phyloP scores from a whole-genome alignment of 129 eudicot genomes.

The Flaveria robusta region DNA sequence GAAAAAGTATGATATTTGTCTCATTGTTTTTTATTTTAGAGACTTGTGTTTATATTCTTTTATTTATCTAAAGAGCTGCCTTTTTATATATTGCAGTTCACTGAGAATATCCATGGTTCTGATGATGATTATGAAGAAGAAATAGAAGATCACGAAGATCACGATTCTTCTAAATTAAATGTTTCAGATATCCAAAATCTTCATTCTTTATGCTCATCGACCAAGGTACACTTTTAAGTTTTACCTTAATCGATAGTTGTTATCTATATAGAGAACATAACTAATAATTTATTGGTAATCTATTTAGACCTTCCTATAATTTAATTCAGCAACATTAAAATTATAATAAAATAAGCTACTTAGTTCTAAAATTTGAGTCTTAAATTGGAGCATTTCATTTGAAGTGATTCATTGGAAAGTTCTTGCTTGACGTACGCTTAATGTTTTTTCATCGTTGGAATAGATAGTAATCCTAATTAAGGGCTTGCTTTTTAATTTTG shows the following conservation, averaged over 20 bases:
- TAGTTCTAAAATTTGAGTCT: not conserved
- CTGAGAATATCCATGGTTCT: conserved; percentile 40
- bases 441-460: too few species aligned
- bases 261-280: not conserved
- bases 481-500: not conserved
- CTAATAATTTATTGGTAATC: not conserved
- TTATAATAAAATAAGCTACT: too few species aligned
- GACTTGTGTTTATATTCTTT: not conserved
- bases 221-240: conserved; percentile 51
- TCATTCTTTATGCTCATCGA: conserved; percentile 52
- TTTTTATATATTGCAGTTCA: conserved; percentile 45
- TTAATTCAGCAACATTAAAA: too few species aligned
- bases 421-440: not conserved
- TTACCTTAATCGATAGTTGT: too few species aligned
- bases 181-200: conserved; percentile 44
- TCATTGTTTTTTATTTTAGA: not conserved
- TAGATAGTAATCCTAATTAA: not conserved
- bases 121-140: conserved; percentile 42
- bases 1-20: conserved; percentile 51
- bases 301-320: not conserved
- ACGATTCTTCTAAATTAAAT: conserved; percentile 20
- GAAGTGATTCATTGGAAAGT: not conserved
- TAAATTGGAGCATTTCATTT: not conserved
- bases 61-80: not conserved
- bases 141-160: conserved; percentile 38